These are phyloP conservation scores for Scleroderma bovista DNA, from an alignment of 768 basidiomycete species.

Conservation along the genomic window DNA sequence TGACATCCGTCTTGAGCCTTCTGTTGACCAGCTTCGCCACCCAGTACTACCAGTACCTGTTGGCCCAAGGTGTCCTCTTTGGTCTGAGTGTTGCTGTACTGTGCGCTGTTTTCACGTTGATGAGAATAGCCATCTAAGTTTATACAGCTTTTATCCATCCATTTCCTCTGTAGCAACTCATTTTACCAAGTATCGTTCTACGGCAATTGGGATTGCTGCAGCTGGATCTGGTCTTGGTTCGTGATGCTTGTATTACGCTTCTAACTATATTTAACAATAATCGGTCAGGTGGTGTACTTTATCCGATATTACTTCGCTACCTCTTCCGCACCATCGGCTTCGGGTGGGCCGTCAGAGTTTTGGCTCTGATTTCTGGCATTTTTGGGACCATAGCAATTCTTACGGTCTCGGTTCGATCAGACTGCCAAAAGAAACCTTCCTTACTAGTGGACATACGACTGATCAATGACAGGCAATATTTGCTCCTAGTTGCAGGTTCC, in stretches of 20 bases:
- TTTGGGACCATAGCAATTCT: conserved; percentile 44
- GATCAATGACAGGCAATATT: conserved; percentile 47
- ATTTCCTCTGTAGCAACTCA: conserved; percentile 62
- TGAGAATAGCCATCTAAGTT: conserved; percentile 2
- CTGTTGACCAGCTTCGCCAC: conserved; percentile 55
- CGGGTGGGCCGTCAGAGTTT: conserved; percentile 56
- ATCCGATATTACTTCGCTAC: conserved; percentile 55
- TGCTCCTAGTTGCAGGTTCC: conserved; percentile 49
- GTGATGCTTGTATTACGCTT: conserved; percentile 1
- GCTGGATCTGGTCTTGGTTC: conserved; percentile 66
- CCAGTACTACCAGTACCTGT: conserved; percentile 54
- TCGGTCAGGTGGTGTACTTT: conserved; percentile 58
- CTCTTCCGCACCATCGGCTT: conserved; percentile 55
- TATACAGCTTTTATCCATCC: conserved; percentile 62
- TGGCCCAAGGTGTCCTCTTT: conserved; percentile 60
- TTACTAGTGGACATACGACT: conserved; percentile 20
- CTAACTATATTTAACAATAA: conserved; percentile 9
- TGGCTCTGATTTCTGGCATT: conserved; percentile 44
- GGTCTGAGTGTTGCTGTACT: conserved; percentile 60
- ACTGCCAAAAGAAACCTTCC: conserved; percentile 11
- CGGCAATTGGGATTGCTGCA: conserved; percentile 64
- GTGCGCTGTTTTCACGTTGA: conserved; percentile 34
- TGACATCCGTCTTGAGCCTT: conserved; percentile 46
- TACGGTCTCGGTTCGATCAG: conserved; percentile 36
- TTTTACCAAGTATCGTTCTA: conserved; percentile 60